A percentile compares a stretch with the other conserved stretches of the same genome.
Evolutionary conservation across 148 eudicot species (phyloP).

Genomic region (Vaccinium corymbosum): DNA sequence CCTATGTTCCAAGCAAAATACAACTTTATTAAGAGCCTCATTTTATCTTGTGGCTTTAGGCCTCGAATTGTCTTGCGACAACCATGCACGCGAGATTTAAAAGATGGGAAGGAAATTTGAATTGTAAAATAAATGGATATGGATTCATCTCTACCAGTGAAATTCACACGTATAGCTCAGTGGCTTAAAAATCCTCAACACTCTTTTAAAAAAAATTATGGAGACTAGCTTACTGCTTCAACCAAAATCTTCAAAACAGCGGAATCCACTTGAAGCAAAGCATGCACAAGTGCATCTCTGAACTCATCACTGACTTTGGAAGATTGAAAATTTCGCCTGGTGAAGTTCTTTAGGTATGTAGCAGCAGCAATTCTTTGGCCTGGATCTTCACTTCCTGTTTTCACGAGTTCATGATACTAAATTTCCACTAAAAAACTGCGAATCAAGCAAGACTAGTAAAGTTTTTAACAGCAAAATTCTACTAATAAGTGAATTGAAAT

Average conservation of each 20-base stretch:
- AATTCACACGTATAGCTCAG: neutral
- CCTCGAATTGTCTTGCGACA: too few relatives aligned
- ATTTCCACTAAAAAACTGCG: neutral
- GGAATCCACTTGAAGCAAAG: constrained; percentile 47
- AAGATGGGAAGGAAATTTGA: neutral
- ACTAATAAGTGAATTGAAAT: neutral
- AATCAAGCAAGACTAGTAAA: neutral
- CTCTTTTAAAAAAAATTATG: neutral
- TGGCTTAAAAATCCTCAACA: neutral
- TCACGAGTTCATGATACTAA: neutral
- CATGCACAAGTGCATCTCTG: constrained; percentile 49
- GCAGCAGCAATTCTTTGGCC: constrained; percentile 71
- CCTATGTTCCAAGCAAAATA: too few relatives aligned
- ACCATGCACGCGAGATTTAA: neutral
- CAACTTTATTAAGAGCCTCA: too few relatives aligned
- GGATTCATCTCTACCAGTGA: neutral
- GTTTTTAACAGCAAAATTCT: neutral
- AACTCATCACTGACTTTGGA: constrained; percentile 47
- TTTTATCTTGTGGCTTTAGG: too few relatives aligned
- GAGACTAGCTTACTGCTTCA: constrained; percentile 46
- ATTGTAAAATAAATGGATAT: neutral
- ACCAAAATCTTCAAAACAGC: constrained; percentile 55
- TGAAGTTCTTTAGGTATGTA: constrained; percentile 69
- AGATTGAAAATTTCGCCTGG: constrained; percentile 34
- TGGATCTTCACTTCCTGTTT: constrained; percentile 41